Evolutionary conservation across 768 basidiomycete species (phyloP).

Genomic region (Psilocybe cubensis): DNA sequence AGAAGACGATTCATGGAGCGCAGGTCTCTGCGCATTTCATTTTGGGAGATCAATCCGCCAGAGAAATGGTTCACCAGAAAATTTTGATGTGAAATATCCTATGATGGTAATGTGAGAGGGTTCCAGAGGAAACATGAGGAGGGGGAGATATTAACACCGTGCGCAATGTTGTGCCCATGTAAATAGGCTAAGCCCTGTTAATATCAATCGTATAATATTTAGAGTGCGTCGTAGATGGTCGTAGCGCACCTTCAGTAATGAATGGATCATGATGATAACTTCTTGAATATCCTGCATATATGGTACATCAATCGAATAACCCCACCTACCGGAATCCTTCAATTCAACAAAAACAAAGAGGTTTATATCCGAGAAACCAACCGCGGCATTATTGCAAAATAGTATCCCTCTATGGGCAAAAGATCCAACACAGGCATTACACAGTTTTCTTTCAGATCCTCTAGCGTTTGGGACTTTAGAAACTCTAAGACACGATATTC

Average conservation of each 20-base stretch:
- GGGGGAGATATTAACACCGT: conserved; percentile 14
- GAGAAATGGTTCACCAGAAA: conserved; percentile 22
- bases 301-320: background rate
- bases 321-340: conserved; percentile 14
- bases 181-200: conserved; percentile 20
- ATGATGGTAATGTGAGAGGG: background rate
- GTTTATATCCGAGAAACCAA: conserved; percentile 1
- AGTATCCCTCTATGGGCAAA: conserved; percentile 21
- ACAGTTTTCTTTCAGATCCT: background rate
- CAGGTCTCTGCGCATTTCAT: conserved; percentile 1
- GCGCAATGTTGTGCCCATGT: conserved; percentile 22
- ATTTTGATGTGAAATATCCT: conserved; percentile 15
- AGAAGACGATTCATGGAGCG: conserved; percentile 10
- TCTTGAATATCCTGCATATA: background rate
- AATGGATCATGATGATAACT: conserved; percentile 16
- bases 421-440: conserved; percentile 28
- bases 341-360: background rate
- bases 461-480: conserved; percentile 13
- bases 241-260: conserved; percentile 16
- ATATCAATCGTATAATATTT: background rate
- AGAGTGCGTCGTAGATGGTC: background rate
- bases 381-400: conserved; percentile 32
- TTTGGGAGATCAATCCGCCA: background rate
- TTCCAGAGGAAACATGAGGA: background rate
- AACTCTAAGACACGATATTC: conserved; percentile 23